phyloP scores from a whole-genome alignment of 768 basidiomycete species.

The Bullera alba region DNA sequence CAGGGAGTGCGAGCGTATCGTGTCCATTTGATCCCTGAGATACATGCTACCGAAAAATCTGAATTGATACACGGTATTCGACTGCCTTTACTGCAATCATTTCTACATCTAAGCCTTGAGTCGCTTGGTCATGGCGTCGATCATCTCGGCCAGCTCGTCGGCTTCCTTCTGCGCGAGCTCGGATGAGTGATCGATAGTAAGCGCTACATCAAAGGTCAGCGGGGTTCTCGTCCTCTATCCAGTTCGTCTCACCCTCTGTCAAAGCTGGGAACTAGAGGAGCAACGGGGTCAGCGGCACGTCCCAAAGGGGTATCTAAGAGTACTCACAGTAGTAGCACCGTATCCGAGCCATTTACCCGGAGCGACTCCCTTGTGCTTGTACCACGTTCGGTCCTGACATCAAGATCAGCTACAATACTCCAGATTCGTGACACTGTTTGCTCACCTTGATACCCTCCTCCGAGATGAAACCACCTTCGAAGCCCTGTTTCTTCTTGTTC shows the following conservation, averaged over 20 bases:
- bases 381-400: constrained; percentile 43
- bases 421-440: not conserved
- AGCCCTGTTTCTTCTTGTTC: constrained; percentile 40
- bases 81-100: not conserved
- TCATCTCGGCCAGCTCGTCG: constrained; percentile 34
- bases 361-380: constrained; percentile 44
- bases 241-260: constrained; percentile 21
- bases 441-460: constrained; percentile 38
- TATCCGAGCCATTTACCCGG: constrained; percentile 45
- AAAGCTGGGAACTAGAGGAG: constrained; percentile 34
- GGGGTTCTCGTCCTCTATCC: not conserved
- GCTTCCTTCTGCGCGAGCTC: constrained; percentile 39
- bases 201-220: constrained; percentile 12
- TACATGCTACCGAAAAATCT: not conserved
- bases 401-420: not conserved
- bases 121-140: constrained; percentile 24
- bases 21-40: not conserved
- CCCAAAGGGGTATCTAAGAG: not conserved
- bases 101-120: constrained; percentile 14
- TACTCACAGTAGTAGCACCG: constrained; percentile 36
- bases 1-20: too few relatives aligned
- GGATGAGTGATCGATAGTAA: constrained; percentile 39
- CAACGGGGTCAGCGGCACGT: not conserved
- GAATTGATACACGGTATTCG: not conserved
- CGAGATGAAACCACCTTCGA: constrained; percentile 45